phyloP scores from a whole-genome alignment of 257 asterid genomes.

The Solanum dulcamara region DNA sequence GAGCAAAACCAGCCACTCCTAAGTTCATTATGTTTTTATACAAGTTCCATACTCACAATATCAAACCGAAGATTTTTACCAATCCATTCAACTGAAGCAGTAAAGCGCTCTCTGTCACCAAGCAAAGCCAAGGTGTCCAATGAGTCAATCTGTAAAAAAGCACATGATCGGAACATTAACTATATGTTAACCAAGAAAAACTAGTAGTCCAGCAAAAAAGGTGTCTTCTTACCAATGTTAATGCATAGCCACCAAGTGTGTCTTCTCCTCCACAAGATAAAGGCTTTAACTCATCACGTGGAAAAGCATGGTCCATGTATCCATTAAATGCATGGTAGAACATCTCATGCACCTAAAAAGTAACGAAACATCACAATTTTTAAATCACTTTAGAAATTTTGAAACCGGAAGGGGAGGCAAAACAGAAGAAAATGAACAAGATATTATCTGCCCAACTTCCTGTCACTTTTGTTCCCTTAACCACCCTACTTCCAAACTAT shows the following conservation, averaged over 20 bases:
- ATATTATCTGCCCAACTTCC: background rate
- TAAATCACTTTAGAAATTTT: background rate
- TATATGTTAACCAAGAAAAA: background rate
- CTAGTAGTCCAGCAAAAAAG: background rate
- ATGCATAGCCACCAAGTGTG: conserved; percentile 95
- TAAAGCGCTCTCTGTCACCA: conserved; percentile 75
- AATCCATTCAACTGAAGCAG: conserved; percentile 93
- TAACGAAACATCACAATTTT: background rate
- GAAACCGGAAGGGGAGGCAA: background rate
- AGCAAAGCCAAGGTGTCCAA: conserved; percentile 93
- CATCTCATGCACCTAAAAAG: conserved; percentile 71
- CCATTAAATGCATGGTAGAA: conserved; percentile 95
- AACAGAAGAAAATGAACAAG: background rate
- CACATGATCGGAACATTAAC: background rate
- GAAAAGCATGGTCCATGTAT: conserved; percentile 88
- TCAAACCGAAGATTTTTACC: conserved; percentile 97
- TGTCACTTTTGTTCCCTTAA: background rate
- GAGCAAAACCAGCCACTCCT: background rate
- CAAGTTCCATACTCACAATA: conserved; percentile 79
- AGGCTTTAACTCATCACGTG: conserved; percentile 86
- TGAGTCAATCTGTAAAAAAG: conserved; percentile 63
- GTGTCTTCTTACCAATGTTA: conserved; percentile 61
- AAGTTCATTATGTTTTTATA: background rate
- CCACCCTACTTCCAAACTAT: background rate
- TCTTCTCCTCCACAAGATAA: conserved; percentile 96